These are phyloP conservation scores for Penicillium angulare DNA, from an alignment of 495 filamentous ascomycete species.

Conservation along the genomic window DNA sequence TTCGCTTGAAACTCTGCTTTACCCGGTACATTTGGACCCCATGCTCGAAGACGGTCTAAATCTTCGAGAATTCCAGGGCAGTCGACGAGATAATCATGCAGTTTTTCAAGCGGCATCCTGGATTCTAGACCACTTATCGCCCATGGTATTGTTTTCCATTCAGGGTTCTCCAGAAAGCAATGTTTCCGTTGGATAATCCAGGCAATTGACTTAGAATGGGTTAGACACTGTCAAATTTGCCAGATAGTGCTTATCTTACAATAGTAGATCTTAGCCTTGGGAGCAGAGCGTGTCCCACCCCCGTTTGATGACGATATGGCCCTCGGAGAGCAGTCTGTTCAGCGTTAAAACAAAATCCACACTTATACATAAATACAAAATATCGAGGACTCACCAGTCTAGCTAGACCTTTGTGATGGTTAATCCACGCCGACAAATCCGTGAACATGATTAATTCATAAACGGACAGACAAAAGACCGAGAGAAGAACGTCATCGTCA, in stretches of 20 bases:
- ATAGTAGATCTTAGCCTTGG: conserved; percentile 13
- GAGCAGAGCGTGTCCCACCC: conserved; percentile 8
- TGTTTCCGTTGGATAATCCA: conserved; percentile 19
- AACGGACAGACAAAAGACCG: conserved; percentile 12
- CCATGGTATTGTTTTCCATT: conserved; percentile 22
- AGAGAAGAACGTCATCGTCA: conserved; percentile 12
- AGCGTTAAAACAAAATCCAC: conserved; percentile 1
- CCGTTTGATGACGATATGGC: conserved; percentile 13
- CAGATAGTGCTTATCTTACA: not conserved
- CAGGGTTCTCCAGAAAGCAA: conserved; percentile 16
- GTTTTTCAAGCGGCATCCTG: conserved; percentile 4
- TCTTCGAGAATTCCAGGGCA: conserved; percentile 18
- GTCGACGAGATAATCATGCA: conserved; percentile 15
- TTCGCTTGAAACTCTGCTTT: conserved; percentile 1
- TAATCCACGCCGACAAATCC: conserved; percentile 16
- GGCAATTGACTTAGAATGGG: not conserved
- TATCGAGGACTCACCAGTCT: conserved; percentile 5
- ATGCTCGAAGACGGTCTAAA: not conserved
- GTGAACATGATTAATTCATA: conserved; percentile 18
- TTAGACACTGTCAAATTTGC: not conserved
- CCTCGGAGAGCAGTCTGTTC: conserved; percentile 15
- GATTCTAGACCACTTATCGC: conserved; percentile 6
- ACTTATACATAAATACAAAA: not conserved
- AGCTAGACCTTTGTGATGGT: conserved; percentile 18
- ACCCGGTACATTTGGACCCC: not conserved